Conservation (phyloP, 371 early-diverging fungal species). For the Zopfochytrium polystomum region DNA sequence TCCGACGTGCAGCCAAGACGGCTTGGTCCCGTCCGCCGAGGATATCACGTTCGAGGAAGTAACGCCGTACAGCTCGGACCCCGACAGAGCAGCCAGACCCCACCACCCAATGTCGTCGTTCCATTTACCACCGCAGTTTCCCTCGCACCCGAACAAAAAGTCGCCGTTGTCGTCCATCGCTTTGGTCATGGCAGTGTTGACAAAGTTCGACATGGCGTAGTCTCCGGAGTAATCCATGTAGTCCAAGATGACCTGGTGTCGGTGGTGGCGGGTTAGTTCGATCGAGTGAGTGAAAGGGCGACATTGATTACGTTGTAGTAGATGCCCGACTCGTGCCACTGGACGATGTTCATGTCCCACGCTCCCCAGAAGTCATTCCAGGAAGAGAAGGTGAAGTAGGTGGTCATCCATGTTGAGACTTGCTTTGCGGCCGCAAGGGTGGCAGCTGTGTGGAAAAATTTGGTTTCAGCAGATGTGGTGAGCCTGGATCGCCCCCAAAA, state of each 20-base stretch:
- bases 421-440: background rate
- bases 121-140: conserved; percentile 22
- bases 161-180: conserved; percentile 1
- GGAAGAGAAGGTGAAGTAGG: background rate
- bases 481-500: background rate
- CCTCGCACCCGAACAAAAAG: background rate
- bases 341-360: conserved; percentile 2
- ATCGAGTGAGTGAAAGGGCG: background rate
- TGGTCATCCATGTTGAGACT: background rate
- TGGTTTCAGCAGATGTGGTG: background rate
- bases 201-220: background rate
- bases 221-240: conserved; percentile 1
- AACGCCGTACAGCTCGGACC: background rate
- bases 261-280: background rate
- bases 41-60: background rate
- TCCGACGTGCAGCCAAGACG: conserved; percentile 29
- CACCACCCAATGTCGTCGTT: conserved; percentile 47
- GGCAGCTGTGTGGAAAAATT: background rate
- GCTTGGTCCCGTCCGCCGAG: conserved; percentile 3
- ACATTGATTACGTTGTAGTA: conserved; percentile 19
- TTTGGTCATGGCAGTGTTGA: background rate
- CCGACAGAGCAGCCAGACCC: conserved; percentile 12
- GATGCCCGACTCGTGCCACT: conserved; percentile 23
- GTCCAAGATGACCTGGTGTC: background rate
- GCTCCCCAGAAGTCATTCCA: background rate